phyloP scores from a whole-genome alignment of 2,329 filamentous ascomycete genomes.

The Penicillium digitatum region DNA sequence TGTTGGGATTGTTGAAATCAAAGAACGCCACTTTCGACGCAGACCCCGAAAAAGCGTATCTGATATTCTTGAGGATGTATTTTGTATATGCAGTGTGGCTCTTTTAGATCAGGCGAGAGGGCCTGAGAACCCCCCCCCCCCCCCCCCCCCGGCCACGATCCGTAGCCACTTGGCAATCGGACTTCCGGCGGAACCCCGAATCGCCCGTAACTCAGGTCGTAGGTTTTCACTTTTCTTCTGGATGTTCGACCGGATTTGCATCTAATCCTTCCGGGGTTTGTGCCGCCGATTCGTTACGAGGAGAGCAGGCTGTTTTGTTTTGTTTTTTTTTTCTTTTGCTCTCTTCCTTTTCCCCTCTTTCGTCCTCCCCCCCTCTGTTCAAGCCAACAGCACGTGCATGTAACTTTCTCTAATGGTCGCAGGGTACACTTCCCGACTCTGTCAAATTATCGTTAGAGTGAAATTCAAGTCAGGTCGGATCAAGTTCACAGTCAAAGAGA shows the following conservation, averaged over 20 bases:
- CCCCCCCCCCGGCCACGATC: background rate
- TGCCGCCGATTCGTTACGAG: no score
- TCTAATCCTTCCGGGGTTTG: no score
- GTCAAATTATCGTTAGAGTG: background rate
- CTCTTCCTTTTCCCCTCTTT: background rate
- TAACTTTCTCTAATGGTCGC: background rate
- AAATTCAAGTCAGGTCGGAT: background rate
- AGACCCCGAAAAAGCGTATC: no score
- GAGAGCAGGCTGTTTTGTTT: background rate
- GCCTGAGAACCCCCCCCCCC: no score
- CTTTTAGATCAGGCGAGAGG: no score
- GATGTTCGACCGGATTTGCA: no score
- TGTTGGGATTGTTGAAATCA: background rate
- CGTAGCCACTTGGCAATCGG: background rate
- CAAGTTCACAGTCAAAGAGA: background rate
- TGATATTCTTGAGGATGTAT: no score
- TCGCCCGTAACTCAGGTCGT: background rate
- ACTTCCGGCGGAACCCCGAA: background rate
- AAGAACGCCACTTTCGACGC: background rate
- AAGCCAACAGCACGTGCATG: background rate
- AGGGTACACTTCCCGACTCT: background rate
- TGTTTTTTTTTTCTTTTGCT: background rate
- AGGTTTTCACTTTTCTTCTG: background rate
- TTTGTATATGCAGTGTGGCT: no score
- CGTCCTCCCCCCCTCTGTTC: background rate